phyloP scores from a whole-genome alignment of 192 early-diverging fungal species.

The Spizellomyces sp. region DNA sequence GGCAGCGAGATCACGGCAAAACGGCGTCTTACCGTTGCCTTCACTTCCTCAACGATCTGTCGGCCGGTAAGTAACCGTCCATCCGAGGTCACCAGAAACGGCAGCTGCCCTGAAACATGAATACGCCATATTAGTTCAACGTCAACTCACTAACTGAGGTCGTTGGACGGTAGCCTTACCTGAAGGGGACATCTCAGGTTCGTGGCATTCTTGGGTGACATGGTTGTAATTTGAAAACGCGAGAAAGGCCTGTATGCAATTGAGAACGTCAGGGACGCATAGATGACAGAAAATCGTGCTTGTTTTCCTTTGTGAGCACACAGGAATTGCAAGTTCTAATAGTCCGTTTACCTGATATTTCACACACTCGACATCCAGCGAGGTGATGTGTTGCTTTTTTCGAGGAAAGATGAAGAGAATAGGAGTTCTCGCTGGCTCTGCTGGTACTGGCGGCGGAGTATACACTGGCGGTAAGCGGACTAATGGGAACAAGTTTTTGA shows the following conservation, averaged over 20 bases:
- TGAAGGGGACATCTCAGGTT: constrained; percentile 58
- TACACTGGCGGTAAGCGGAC: constrained; percentile 37
- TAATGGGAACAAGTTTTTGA: constrained; percentile 40
- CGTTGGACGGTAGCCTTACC: constrained; percentile 34
- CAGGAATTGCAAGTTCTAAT: background rate
- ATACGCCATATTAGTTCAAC: background rate
- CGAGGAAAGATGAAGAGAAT: constrained; percentile 57
- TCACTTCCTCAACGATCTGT: constrained; percentile 53
- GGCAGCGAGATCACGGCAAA: background rate
- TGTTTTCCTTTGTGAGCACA: background rate
- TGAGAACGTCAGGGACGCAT: background rate
- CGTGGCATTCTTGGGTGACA: constrained; percentile 45
- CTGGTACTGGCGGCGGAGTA: constrained; percentile 27
- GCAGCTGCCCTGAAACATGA: constrained; percentile 49
- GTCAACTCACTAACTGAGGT: background rate
- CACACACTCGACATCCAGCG: constrained; percentile 54
- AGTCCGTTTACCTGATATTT: constrained; percentile 44
- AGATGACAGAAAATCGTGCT: background rate
- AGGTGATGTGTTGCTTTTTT: constrained; percentile 38
- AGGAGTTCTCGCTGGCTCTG: constrained; percentile 21
- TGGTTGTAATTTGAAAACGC: constrained; percentile 50
- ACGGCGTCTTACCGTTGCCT: constrained; percentile 38
- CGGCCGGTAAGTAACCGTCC: constrained; percentile 47
- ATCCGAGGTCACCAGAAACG: constrained; percentile 50
- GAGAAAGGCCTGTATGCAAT: constrained; percentile 44